Base-by-base conservation (phyloP, 805 yeast species). In the Candida nonsorbophila region DNA sequence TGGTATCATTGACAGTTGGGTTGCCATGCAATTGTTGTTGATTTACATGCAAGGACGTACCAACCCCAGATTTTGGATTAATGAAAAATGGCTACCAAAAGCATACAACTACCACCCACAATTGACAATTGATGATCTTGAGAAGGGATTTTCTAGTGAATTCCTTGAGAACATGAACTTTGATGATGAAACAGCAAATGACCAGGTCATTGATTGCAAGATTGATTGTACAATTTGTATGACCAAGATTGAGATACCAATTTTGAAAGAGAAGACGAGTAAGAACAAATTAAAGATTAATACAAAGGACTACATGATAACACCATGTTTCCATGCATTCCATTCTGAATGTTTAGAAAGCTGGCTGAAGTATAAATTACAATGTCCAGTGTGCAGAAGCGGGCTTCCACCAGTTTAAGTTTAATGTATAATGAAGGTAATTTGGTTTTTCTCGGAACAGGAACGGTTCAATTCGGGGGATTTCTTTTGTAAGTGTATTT, bases 351-450 rank as follows among this genome's bases (percentile, higher is more conserved):
- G 97, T 58, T 61, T 90, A 39, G 94, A 84, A 49, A 76, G 72
- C 38, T 90, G 97, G 97, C 86, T 90, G 96, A 74, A 79, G 51
- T 83, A 85, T 51, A 84, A 87, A 45, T 57, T 90, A 28, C 95
- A 87, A 47, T 90, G 97, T 57, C 97, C 97, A 1, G 88, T 87
- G 5, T 90, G 97, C 56, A 71, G 97, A 46, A 74, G 76, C 32
- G 72, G 85, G 14, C 59, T 90, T 22, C 97, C 97, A 2, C 95
- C 96, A 1, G 60, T 83, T 30, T 85, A 34, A 22, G 5, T 15
- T n/a, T n/a, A n/a, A n/a, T n/a, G n/a, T n/a, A n/a, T n/a, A n/a
- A n/a, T n/a, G n/a, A n/a, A n/a, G n/a, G n/a, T n/a, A n/a, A n/a
- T n/a, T n/a, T n/a, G n/a, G n/a, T n/a, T n/a, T n/a, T n/a, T n/a